Conservation (phyloP, 345 rosid genomes). For the Hevea brasiliensis region DNA sequence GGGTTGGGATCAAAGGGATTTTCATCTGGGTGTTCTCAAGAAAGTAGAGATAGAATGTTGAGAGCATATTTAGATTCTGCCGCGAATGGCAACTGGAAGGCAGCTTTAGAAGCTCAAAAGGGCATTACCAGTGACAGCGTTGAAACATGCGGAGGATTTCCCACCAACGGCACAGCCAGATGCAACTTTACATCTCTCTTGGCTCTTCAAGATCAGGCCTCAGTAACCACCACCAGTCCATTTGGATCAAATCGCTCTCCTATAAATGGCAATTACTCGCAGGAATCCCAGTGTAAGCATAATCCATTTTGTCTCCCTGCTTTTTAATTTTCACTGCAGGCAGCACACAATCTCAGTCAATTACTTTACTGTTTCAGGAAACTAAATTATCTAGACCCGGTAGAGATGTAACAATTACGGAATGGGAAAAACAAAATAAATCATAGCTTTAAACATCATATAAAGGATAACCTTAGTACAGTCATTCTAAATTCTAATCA, state of each 20-base stretch:
- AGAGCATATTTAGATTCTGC: conserved; percentile 1
- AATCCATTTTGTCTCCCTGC: neutral
- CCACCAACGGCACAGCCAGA: conserved; percentile 15
- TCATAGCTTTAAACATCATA: neutral
- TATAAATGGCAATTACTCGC: conserved; percentile 13
- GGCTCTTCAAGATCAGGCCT: conserved; percentile 55
- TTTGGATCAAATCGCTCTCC: neutral
- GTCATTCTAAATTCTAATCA: too few species aligned
- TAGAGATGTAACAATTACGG: neutral
- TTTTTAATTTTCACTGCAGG: neutral
- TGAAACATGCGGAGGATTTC: conserved; percentile 26
- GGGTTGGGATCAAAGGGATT: conserved; percentile 24
- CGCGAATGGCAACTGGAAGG: conserved; percentile 9
- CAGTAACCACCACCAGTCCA: conserved; percentile 11
- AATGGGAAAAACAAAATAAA: neutral
- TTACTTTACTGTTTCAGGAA: neutral
- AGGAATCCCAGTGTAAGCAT: conserved; percentile 31
- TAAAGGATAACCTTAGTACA: neutral
- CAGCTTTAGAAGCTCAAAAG: neutral
- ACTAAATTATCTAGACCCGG: neutral
- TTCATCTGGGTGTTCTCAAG: conserved; percentile 18
- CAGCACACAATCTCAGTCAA: neutral
- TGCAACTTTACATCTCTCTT: conserved; percentile 44
- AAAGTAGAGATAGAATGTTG: conserved; percentile 15
- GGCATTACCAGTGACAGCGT: neutral